These are phyloP conservation scores for Lichtheimia ramosa DNA, from an alignment of 371 early-diverging fungal species.

Conservation along the genomic window DNA sequence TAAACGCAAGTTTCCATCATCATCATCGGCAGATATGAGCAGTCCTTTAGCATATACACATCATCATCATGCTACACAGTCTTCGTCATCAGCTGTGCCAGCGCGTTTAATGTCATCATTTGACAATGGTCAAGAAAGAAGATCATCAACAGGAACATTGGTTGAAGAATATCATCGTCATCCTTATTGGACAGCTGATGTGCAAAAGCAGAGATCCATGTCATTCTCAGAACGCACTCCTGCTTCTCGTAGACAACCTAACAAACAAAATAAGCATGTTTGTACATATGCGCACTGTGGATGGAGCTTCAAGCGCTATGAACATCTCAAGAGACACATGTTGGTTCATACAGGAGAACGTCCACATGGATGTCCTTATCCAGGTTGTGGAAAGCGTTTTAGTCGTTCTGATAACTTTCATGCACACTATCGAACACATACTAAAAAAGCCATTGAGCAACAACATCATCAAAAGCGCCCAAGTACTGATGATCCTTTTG, in stretches of 20 bases:
- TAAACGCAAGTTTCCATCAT: constrained; percentile 30
- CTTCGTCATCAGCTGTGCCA: background rate
- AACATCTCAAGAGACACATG: constrained; percentile 85
- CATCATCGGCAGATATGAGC: constrained; percentile 1
- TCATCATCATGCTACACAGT: constrained; percentile 7
- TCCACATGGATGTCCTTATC: constrained; percentile 65
- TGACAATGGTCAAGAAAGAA: constrained; percentile 14
- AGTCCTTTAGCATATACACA: constrained; percentile 2
- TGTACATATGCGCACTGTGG: constrained; percentile 57
- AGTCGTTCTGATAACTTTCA: constrained; percentile 78
- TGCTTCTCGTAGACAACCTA: constrained; percentile 28
- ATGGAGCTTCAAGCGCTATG: constrained; percentile 77
- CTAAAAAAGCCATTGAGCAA: constrained; percentile 36
- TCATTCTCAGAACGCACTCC: constrained; percentile 23
- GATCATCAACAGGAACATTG: constrained; percentile 19
- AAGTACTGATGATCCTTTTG: background rate
- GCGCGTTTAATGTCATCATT: constrained; percentile 2
- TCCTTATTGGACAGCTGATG: constrained; percentile 30
- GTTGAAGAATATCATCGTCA: constrained; percentile 22
- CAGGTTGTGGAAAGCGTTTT: constrained; percentile 73
- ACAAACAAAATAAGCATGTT: constrained; percentile 50
- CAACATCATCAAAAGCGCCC: constrained; percentile 22
- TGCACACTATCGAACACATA: constrained; percentile 61
- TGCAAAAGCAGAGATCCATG: constrained; percentile 21
- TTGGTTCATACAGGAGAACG: constrained; percentile 69